Conservation (phyloP, 2,329 filamentous ascomycete genomes). For the Fusarium avenaceum region DNA sequence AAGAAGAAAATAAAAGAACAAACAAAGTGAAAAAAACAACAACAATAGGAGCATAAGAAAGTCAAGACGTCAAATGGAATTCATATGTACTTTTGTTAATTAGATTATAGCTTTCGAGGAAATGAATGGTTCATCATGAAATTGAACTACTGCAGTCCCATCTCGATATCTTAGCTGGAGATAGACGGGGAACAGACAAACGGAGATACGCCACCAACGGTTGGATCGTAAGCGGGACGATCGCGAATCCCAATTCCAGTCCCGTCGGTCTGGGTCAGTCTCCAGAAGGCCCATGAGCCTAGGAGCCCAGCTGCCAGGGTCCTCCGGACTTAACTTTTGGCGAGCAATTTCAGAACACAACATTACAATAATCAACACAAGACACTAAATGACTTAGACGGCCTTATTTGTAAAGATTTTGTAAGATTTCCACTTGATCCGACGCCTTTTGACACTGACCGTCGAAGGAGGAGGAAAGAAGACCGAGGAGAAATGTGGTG, state of each 20-base stretch:
- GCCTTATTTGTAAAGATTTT: not conserved
- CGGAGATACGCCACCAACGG: conserved; percentile 31
- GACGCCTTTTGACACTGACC: not conserved
- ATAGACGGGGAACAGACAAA: not conserved
- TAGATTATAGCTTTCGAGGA: not conserved
- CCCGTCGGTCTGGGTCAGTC: conserved; percentile 27
- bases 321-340: not conserved
- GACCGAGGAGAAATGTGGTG: conserved; percentile 1
- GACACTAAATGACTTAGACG: too few relatives aligned
- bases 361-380: not conserved
- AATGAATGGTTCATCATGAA: not conserved
- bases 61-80: not conserved
- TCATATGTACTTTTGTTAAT: not conserved
- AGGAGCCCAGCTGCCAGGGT: conserved; percentile 13
- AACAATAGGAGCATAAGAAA: not conserved
- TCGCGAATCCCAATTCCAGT: conserved; percentile 32
- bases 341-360: conserved; percentile 16
- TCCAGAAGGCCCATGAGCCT: not conserved
- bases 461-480: not conserved
- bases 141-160: not conserved
- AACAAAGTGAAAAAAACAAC: not conserved
- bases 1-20: conserved; percentile 2
- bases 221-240: conserved; percentile 35
- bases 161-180: not conserved
- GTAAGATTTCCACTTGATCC: not conserved